A percentile compares a stretch with the other conserved stretches of the same genome.
These are phyloP conservation scores for Pythium phragmiticola DNA, from an alignment of 352 stramenopile species.

Conservation along the genomic window DNA sequence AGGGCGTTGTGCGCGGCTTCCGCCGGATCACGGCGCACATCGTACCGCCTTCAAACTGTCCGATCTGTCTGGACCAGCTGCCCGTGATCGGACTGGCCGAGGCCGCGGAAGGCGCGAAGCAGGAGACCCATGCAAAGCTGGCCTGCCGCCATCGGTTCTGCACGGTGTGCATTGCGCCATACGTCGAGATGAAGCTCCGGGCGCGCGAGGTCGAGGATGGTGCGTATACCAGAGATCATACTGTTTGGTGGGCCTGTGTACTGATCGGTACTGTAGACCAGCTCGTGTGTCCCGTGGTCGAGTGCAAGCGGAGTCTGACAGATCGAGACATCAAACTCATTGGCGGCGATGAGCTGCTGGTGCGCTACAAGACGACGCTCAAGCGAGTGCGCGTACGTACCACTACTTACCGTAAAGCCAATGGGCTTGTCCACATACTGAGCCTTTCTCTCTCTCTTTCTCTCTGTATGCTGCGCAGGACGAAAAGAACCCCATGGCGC, in stretches of 20 bases:
- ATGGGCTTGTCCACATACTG: not conserved
- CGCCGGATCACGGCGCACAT: constrained; percentile 52
- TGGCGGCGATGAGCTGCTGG: constrained; percentile 25
- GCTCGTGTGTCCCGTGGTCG: constrained; percentile 58
- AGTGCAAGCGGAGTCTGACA: constrained; percentile 41
- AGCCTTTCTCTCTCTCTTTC: not conserved
- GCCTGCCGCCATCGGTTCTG: not conserved
- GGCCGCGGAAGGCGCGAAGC: constrained; percentile 17
- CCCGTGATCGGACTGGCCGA: constrained; percentile 42
- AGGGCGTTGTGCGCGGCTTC: constrained; percentile 50
- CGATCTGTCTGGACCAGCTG: constrained; percentile 63
- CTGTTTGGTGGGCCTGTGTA: not conserved
- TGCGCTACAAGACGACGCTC: constrained; percentile 35
- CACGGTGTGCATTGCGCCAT: not conserved
- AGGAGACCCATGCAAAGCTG: constrained; percentile 29
- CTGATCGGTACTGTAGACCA: constrained; percentile 37
- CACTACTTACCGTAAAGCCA: not conserved
- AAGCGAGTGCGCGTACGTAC: constrained; percentile 56
- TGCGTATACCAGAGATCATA: constrained; percentile 13
- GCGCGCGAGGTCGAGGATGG: constrained; percentile 46
- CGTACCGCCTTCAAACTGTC: constrained; percentile 36
- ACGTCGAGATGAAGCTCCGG: constrained; percentile 27
- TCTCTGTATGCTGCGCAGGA: constrained; percentile 31
- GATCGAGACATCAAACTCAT: constrained; percentile 40
- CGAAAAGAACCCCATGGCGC: constrained; percentile 69